These are phyloP conservation scores for Roridomyces roridus DNA, from an alignment of 768 basidiomycete species.

Conservation along the genomic window DNA sequence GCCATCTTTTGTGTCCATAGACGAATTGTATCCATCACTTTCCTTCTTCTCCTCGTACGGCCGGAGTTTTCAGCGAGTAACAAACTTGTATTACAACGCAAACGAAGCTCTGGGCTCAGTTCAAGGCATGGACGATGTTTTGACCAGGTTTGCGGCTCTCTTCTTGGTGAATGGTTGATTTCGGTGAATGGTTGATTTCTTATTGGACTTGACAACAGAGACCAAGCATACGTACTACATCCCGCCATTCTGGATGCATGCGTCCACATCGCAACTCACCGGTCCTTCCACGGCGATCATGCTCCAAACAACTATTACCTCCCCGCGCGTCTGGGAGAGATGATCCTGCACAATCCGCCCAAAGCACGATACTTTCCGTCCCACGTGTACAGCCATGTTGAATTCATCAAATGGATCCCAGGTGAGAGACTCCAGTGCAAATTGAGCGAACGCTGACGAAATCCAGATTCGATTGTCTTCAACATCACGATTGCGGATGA, in stretches of 20 bases:
- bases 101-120: constrained; percentile 6
- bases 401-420: constrained; percentile 35
- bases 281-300: constrained; percentile 35
- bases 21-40: constrained; percentile 6
- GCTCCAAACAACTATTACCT: constrained; percentile 43
- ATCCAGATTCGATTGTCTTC: constrained; percentile 25
- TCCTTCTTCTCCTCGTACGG: constrained; percentile 5
- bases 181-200: not conserved
- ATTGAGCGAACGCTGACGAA: constrained; percentile 11
- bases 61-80: constrained; percentile 4
- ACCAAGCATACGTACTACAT: not conserved
- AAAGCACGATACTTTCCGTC: not conserved
- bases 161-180: not conserved
- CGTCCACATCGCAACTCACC: constrained; percentile 40
- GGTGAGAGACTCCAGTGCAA: constrained; percentile 15
- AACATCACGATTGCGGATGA: constrained; percentile 34
- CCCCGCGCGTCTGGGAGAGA: constrained; percentile 31
- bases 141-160: constrained; percentile 14
- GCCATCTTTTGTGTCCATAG: no score
- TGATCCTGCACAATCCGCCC: constrained; percentile 26
- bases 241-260: constrained; percentile 37
- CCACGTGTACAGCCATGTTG: constrained; percentile 30
- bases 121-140: constrained; percentile 1
- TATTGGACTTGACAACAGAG: not conserved
- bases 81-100: not conserved